phyloP scores from a whole-genome alignment of 2,329 filamentous ascomycete genomes.

The Alternaria hordeiaustralica region DNA sequence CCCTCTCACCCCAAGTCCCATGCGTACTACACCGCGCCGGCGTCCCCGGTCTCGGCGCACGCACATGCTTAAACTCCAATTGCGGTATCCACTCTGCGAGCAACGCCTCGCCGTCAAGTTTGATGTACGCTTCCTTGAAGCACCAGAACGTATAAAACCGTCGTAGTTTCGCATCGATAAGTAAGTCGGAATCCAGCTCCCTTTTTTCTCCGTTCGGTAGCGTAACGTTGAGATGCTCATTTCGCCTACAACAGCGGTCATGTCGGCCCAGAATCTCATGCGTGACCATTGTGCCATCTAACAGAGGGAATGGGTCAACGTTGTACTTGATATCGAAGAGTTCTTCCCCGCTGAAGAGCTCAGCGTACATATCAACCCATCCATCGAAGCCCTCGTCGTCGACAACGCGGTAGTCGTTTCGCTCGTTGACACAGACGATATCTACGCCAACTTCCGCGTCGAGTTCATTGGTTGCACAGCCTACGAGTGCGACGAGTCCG shows the following conservation, averaged over 20 bases:
- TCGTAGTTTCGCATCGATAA: conserved; percentile 69
- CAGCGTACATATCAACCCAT: conserved; percentile 75
- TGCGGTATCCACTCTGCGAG: conserved; percentile 74
- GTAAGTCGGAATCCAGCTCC: conserved; percentile 51
- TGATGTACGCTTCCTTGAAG: conserved; percentile 81
- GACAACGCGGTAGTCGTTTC: conserved; percentile 65
- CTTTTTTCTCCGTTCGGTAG: conserved; percentile 45
- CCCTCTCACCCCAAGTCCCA: conserved; percentile 55
- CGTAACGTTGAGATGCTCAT: conserved; percentile 48
- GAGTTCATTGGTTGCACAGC: conserved; percentile 35
- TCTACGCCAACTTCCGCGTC: conserved; percentile 70
- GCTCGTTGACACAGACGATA: conserved; percentile 76
- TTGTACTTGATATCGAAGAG: conserved; percentile 66
- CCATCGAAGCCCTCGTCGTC: conserved; percentile 68
- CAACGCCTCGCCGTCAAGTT: conserved; percentile 80
- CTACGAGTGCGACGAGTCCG: conserved; percentile 73
- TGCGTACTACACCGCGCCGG: conserved; percentile 52
- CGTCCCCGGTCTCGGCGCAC: conserved; percentile 53
- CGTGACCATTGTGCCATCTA: conserved; percentile 53
- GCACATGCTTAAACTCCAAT: conserved; percentile 71
- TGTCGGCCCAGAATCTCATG: conserved; percentile 51
- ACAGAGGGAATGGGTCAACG: conserved; percentile 52
- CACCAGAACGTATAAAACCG: conserved; percentile 81
- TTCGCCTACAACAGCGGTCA: conserved; percentile 51
- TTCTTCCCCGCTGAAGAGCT: conserved; percentile 71